A percentile compares a stretch with the other conserved stretches of the same genome.
Evolutionary conservation across 306 rosid species (phyloP).

Genomic region (Crotalaria pallida): DNA sequence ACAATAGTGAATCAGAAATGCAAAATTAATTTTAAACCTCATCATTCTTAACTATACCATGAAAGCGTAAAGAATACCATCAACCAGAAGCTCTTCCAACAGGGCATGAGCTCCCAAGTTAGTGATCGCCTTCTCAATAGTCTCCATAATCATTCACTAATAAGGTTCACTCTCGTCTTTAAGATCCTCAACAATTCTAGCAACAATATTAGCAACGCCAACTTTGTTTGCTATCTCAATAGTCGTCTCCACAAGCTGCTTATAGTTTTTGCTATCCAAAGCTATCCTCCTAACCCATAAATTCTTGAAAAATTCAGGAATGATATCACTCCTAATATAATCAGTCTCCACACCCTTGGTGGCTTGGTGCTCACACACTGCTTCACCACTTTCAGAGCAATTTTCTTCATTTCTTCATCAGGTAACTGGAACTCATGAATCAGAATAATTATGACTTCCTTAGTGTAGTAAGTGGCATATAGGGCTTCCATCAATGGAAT

Average conservation of each 20-base stretch:
- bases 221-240: conserved; percentile 81
- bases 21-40: no score
- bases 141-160: conserved; percentile 79
- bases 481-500: conserved; percentile 75
- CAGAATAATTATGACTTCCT: conserved; percentile 67
- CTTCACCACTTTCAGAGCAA: conserved; percentile 72
- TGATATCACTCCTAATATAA: conserved; percentile 64
- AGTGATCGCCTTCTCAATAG: conserved; percentile 69
- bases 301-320: conserved; percentile 67
- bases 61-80: conserved; percentile 76
- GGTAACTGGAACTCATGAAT: conserved; percentile 78
- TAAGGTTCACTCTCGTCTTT: conserved; percentile 84
- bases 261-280: conserved; percentile 66
- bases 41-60: no score
- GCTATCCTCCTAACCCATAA: no score
- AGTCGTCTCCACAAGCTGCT: conserved; percentile 72
- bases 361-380: conserved; percentile 80
- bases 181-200: conserved; percentile 73
- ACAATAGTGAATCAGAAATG: no score
- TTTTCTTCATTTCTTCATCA: conserved; percentile 82
- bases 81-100: conserved; percentile 69
- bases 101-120: conserved; percentile 71
- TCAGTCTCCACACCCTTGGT: conserved; percentile 83
- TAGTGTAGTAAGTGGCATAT: conserved; percentile 72
- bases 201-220: conserved; percentile 70